Percentiles rank a stretch among this genome's conserved stretches.
Conservation (phyloP, 352 stramenopile species). For the Phytophthora tentaculata region DNA sequence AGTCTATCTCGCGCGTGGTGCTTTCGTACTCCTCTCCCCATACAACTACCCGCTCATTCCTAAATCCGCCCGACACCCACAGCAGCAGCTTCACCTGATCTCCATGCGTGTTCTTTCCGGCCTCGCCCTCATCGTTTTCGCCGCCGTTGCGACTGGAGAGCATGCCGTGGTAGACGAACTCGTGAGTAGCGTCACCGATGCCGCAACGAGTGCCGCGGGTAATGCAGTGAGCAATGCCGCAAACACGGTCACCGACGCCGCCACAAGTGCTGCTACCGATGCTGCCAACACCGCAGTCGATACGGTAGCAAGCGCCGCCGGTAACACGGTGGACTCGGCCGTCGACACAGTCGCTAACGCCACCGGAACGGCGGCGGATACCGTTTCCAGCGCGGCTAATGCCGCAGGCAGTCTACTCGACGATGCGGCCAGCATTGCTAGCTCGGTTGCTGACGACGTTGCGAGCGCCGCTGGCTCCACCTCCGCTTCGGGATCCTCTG, state of each 20-base stretch:
- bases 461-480: conserved; percentile 28
- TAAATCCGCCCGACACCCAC: conserved; percentile 10
- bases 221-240: conserved; percentile 11
- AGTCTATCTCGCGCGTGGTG: conserved; percentile 15
- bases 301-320: conserved; percentile 16
- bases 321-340: conserved; percentile 13
- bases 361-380: conserved; percentile 19
- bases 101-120: conserved; percentile 21
- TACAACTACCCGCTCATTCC: conserved; percentile 27
- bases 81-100: not conserved
- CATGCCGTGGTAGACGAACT: conserved; percentile 17
- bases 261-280: conserved; percentile 7
- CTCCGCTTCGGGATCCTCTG: conserved; percentile 14
- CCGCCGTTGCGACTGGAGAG: conserved; percentile 21
- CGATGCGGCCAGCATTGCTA: conserved; percentile 22
- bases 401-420: conserved; percentile 24
- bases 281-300: conserved; percentile 15
- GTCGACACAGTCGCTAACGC: conserved; percentile 20
- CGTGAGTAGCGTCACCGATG: conserved; percentile 16
- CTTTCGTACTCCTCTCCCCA: not conserved
- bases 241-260: conserved; percentile 10
- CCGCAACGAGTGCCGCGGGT: conserved; percentile 20
- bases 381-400: conserved; percentile 18
- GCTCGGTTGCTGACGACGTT: conserved; percentile 29
- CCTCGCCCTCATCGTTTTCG: conserved; percentile 23